A percentile compares a stretch with the other conserved stretches of the same genome.
Conservation (phyloP, 2,329 filamentous ascomycete genomes). For the Exophiala xenobiotica region DNA sequence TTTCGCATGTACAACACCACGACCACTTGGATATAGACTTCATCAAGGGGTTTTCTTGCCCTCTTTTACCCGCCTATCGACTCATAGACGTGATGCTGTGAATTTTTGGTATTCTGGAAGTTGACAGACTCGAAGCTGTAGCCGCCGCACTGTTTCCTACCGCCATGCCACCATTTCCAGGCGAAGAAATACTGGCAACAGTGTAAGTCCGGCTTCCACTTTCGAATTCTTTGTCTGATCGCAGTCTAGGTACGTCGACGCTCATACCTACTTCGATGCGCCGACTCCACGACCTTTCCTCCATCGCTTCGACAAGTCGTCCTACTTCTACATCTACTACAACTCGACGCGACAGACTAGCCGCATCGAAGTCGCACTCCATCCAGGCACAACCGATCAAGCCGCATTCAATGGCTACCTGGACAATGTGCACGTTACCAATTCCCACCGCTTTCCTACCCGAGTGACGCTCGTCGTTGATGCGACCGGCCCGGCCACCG, state of each 20-base stretch:
- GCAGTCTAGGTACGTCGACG: slow-evolving; percentile 57
- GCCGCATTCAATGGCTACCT: slow-evolving; percentile 63
- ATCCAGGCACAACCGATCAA: slow-evolving; percentile 62
- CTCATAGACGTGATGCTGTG: neutral
- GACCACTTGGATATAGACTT: too few species aligned
- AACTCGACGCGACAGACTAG: slow-evolving; percentile 53
- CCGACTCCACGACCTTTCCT: slow-evolving; percentile 56
- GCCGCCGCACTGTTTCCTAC: neutral
- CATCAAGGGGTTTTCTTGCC: too few species aligned
- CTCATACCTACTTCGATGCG: slow-evolving; percentile 63
- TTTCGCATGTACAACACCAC: too few species aligned
- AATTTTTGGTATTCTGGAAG: neutral
- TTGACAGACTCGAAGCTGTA: neutral
- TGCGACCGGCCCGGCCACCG: slow-evolving; percentile 33
- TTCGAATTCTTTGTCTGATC: neutral
- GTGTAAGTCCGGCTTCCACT: slow-evolving; percentile 39
- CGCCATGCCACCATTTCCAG: slow-evolving; percentile 46
- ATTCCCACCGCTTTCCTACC: slow-evolving; percentile 60
- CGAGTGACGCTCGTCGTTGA: slow-evolving; percentile 59
- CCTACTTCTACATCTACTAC: slow-evolving; percentile 65
- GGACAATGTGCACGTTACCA: slow-evolving; percentile 52
- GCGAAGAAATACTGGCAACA: slow-evolving; percentile 48
- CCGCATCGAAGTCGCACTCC: slow-evolving; percentile 63
- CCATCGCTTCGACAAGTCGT: slow-evolving; percentile 64
- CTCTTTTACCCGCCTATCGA: neutral